Conservation (phyloP, 2,329 filamentous ascomycete species). For the Parastagonospora avenae region DNA sequence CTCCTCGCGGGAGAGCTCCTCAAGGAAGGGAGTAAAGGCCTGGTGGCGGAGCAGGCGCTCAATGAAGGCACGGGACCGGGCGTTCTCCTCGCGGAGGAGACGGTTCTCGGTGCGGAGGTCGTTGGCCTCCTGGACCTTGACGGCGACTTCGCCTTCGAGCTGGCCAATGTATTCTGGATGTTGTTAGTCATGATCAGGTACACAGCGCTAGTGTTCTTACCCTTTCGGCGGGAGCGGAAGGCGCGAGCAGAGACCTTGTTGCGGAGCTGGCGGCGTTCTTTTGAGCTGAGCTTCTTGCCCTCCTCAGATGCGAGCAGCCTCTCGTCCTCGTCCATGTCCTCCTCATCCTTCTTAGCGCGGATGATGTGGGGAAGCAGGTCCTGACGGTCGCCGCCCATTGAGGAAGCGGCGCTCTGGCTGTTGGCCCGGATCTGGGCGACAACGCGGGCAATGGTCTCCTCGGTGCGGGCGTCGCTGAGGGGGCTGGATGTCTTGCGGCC, state of each 20-base stretch:
- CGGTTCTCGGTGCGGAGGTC: constrained; percentile 82
- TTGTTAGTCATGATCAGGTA: constrained; percentile 54
- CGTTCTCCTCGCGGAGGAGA: constrained; percentile 82
- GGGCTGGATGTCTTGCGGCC: constrained; percentile 47
- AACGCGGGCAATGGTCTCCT: constrained; percentile 92
- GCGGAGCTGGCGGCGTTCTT: constrained; percentile 93
- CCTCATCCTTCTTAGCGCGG: constrained; percentile 87
- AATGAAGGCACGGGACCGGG: constrained; percentile 82
- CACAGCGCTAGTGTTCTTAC: constrained; percentile 59
- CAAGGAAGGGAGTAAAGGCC: constrained; percentile 54
- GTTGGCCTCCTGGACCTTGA: constrained; percentile 81
- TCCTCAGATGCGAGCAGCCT: constrained; percentile 92
- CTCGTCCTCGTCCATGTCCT: constrained; percentile 99
- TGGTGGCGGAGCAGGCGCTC: constrained; percentile 67
- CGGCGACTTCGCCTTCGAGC: constrained; percentile 85
- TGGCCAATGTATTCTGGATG: constrained; percentile 89
- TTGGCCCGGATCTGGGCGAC: constrained; percentile 87
- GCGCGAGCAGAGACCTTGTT: constrained; percentile 99
- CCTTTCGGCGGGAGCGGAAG: constrained; percentile 97
- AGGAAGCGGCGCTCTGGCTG: constrained; percentile 59
- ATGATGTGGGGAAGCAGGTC: constrained; percentile 68
- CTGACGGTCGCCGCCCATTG: constrained; percentile 56
- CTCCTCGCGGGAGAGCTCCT: constrained; percentile 49
- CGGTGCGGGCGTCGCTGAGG: constrained; percentile 56
- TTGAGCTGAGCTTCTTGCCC: constrained; percentile 98